Evolutionary conservation across 2,329 filamentous ascomycete genomes (phyloP).

Genomic region (Sclerotinia borealis): DNA sequence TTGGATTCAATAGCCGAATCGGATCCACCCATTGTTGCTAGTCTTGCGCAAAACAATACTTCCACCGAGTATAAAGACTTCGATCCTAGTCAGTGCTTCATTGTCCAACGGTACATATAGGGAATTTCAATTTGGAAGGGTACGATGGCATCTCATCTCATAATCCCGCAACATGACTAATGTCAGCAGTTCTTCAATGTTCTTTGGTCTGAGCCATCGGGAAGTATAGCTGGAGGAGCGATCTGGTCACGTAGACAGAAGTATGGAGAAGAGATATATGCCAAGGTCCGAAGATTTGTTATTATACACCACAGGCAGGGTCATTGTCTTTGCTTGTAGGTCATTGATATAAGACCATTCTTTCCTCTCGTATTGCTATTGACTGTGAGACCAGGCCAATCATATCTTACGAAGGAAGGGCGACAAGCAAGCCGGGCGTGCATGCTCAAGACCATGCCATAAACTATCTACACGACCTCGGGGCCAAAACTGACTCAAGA

Average conservation of each 20-base stretch:
- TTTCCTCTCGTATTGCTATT: neutral
- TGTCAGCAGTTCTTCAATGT: neutral
- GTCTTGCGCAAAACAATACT: neutral
- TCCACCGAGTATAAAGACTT: neutral
- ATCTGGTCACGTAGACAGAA: accelerated
- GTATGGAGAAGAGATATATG: neutral
- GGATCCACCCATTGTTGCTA: neutral
- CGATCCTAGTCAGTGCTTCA: neutral
- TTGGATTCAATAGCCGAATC: neutral
- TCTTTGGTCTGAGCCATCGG: neutral
- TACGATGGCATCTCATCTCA: neutral
- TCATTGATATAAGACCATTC: neutral
- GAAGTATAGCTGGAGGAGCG: neutral
- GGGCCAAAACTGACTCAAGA: neutral
- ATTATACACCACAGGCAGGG: neutral
- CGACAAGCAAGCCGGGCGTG: conserved; percentile 16
- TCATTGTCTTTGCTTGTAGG: conserved; percentile 4
- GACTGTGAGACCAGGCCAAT: conserved; percentile 6
- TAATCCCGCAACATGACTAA: neutral
- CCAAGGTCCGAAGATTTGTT: neutral
- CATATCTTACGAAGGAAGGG: conserved; percentile 9
- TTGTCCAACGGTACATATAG: neutral
- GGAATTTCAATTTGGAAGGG: neutral
- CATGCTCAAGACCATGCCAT: conserved; percentile 10
- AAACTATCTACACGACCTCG: neutral